Percentiles rank a stretch among this genome's conserved stretches.
Conservation (phyloP, 2,329 filamentous ascomycete species). For the Fusarium euwallaceae region DNA sequence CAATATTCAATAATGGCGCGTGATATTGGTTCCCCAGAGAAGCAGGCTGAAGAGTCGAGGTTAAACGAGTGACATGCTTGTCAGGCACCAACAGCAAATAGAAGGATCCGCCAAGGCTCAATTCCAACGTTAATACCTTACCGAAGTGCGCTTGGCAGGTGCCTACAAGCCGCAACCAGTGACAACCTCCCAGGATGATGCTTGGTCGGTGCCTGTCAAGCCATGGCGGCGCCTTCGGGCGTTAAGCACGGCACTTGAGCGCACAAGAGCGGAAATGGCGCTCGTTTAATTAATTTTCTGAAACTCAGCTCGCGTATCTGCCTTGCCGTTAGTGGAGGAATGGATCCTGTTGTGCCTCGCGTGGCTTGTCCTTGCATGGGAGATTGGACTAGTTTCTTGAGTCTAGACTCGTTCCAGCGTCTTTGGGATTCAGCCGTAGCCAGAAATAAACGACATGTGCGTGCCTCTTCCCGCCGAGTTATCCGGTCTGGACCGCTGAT, state of each 20-base stretch:
- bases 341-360: not conserved
- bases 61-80: not conserved
- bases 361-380: not conserved
- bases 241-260: not conserved
- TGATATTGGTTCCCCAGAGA: not conserved
- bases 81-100: not conserved
- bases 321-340: not conserved
- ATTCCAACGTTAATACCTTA: not conserved
- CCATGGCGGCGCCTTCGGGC: not conserved
- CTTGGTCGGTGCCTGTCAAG: not conserved
- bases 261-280: not conserved
- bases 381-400: not conserved
- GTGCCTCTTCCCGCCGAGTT: not conserved
- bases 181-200: not conserved
- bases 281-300: constrained; percentile 1
- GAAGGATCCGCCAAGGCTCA: not conserved
- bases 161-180: not conserved
- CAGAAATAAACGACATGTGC: constrained; percentile 1
- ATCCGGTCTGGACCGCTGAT: not conserved
- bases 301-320: constrained; percentile 1
- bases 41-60: not conserved
- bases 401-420: not conserved
- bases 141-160: not conserved
- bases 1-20: not conserved
- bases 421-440: not conserved